Percentiles rank a stretch among this genome's conserved stretches.
These are phyloP conservation scores for Blastobotrys muscicola DNA, from an alignment of 805 yeast species.

Conservation along the genomic window DNA sequence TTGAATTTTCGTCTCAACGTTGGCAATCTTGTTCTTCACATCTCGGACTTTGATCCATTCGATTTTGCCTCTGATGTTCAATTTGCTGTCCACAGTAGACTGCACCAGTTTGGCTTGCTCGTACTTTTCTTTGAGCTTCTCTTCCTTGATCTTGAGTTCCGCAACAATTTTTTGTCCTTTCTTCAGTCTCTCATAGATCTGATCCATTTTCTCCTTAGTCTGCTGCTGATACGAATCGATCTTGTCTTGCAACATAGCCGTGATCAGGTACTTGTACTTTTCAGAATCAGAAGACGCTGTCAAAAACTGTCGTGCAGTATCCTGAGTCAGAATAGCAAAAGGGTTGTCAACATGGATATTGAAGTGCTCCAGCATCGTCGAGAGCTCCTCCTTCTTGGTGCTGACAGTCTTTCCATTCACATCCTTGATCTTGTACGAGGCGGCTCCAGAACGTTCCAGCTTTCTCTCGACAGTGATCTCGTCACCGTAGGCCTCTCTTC, in stretches of 20 bases:
- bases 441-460: slow-evolving; percentile 40
- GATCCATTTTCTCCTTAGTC: slow-evolving; percentile 32
- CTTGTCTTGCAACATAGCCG: slow-evolving; percentile 66
- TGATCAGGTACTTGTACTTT: slow-evolving; percentile 70
- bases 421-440: slow-evolving; percentile 46
- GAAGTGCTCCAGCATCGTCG: slow-evolving; percentile 57
- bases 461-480: slow-evolving; percentile 62
- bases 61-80: neutral
- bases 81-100: slow-evolving; percentile 4
- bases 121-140: slow-evolving; percentile 3
- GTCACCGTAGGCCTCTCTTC: slow-evolving; percentile 59
- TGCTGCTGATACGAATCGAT: slow-evolving; percentile 34
- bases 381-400: slow-evolving; percentile 53
- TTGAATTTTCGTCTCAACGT: slow-evolving; percentile 7
- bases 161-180: slow-evolving; percentile 31
- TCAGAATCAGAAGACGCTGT: slow-evolving; percentile 64
- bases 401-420: slow-evolving; percentile 35
- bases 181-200: slow-evolving; percentile 34
- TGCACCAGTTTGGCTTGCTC: slow-evolving; percentile 13
- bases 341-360: slow-evolving; percentile 83
- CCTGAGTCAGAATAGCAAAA: slow-evolving; percentile 86
- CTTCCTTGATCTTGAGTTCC: slow-evolving; percentile 21
- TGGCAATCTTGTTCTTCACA: slow-evolving; percentile 1
- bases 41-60: slow-evolving; percentile 1
- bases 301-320: slow-evolving; percentile 82